Percentiles rank a stretch among this genome's conserved stretches.
These are phyloP conservation scores for Mucor piriformis DNA, from an alignment of 371 early-diverging fungal species.

Conservation along the genomic window DNA sequence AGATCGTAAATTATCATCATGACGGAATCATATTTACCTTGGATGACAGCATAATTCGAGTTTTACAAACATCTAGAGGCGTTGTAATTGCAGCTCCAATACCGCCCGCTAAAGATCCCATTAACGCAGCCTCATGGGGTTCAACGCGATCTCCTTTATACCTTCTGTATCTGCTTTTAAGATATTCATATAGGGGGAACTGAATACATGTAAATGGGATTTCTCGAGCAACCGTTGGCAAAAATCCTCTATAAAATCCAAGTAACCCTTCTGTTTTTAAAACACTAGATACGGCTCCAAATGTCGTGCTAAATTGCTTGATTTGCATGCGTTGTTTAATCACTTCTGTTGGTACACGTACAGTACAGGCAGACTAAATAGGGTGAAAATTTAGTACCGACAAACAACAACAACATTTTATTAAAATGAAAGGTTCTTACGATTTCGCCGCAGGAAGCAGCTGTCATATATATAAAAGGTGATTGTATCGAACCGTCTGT, in stretches of 20 bases:
- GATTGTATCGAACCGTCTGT: slow-evolving; percentile 42
- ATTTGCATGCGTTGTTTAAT: slow-evolving; percentile 95
- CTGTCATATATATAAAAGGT: slow-evolving; percentile 81
- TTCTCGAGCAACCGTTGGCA: slow-evolving; percentile 86
- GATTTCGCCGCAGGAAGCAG: slow-evolving; percentile 91
- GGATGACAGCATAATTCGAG: slow-evolving; percentile 85
- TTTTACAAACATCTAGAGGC: slow-evolving; percentile 93
- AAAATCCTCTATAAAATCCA: slow-evolving; percentile 92
- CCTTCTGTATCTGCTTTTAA: slow-evolving; percentile 64
- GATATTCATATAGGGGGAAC: slow-evolving; percentile 92
- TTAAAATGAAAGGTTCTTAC: slow-evolving; percentile 52
- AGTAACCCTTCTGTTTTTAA: slow-evolving; percentile 70
- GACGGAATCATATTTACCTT: slow-evolving; percentile 36
- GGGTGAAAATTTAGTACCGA: background rate
- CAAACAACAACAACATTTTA: background rate
- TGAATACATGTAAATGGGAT: slow-evolving; percentile 97
- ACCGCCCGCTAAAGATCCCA: slow-evolving; percentile 91
- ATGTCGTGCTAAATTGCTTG: slow-evolving; percentile 69
- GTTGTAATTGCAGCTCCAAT: slow-evolving; percentile 90
- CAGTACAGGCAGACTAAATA: slow-evolving; percentile 81
- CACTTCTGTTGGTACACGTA: slow-evolving; percentile 95
- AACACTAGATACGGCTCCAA: slow-evolving; percentile 61
- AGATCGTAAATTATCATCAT: background rate
- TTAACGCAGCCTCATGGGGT: slow-evolving; percentile 84
- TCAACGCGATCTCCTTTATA: slow-evolving; percentile 52